Evolutionary conservation across 768 basidiomycete genomes (phyloP), one percentile per base, ranked within the genome.

Genomic region (Pleurotus eryngii): DNA sequence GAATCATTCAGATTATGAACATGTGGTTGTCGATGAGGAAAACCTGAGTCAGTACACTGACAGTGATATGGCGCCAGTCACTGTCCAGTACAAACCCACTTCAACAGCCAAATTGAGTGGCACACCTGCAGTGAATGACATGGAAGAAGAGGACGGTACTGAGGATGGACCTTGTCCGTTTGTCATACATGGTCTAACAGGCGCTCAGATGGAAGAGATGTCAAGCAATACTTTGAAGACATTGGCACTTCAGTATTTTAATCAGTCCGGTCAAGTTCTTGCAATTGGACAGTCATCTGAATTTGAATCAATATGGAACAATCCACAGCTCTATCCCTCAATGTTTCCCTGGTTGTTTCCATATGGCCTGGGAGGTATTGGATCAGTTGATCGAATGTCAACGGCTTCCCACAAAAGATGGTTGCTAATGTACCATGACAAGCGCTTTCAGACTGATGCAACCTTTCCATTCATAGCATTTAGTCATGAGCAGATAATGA

Each of bases 261-360:
- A 68, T 12, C 35, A 47, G 11, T 61, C 57, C 1, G 68, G 69
- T 0, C 64, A 60, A 17, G 55, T 68, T 0, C 59, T 78, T 1
- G 69, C 57, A 0, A 61, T 74, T 2, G 72, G 72, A 0, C 71
- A 71, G 53, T 54, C 58, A 4, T 30, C 40, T 4, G 38, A 59
- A 3, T 62, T 69, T 17, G 61, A 72, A 46, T 67, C 67, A 4
- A 67, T 72, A 14, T 76, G 66, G 35, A 54, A 71, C 15, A 75
- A 77, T 59, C 67, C 68, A 4, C 54, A 62, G 3, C 54, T 73
- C 0, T 76, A 72, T 60, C 73, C 74, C 0, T 61, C 65, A 14
- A 72, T 72, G 70, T 75, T 72, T 62, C 74, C 74, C 0, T 77
- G 75, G 72, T 55, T 76, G 1, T 78, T 72, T 61, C 76, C 74